A percentile compares a stretch with the other conserved stretches of the same genome.
phyloP scores from a whole-genome alignment of 2,329 filamentous ascomycete species.

The Cladorrhinum sp. region DNA sequence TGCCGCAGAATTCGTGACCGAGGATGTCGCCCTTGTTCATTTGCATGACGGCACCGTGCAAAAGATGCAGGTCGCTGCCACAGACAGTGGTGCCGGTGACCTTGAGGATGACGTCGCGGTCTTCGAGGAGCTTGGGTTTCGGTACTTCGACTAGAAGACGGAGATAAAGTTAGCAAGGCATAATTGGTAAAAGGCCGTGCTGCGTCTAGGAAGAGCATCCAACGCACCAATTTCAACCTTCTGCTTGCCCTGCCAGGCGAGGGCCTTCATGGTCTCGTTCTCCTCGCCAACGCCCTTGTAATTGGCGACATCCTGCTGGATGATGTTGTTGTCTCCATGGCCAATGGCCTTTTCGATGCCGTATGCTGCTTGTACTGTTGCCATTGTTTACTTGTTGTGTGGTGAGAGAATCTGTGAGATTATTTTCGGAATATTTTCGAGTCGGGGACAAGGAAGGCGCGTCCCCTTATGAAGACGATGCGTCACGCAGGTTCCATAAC shows the following conservation, averaged over 20 bases:
- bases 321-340: constrained; percentile 62
- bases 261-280: constrained; percentile 69
- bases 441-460: not conserved
- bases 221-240: constrained; percentile 66
- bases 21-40: constrained; percentile 64
- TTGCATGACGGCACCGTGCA: constrained; percentile 56
- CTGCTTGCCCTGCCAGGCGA: constrained; percentile 81
- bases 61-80: constrained; percentile 57
- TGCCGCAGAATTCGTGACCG: constrained; percentile 59
- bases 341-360: constrained; percentile 64
- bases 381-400: constrained; percentile 42
- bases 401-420: not conserved
- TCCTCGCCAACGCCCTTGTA: constrained; percentile 47
- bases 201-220: too few relatives aligned
- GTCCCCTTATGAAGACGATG: not conserved
- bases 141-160: constrained; percentile 55
- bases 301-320: constrained; percentile 67
- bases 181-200: too few relatives aligned
- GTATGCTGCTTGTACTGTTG: constrained; percentile 64
- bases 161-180: constrained; percentile 19
- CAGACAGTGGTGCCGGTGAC: constrained; percentile 64
- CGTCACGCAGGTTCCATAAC: not conserved
- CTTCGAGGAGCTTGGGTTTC: constrained; percentile 70
- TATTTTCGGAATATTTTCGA: not conserved
- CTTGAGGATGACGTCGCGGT: constrained; percentile 74